phyloP scores from a whole-genome alignment of 331 rosid species.

The Prunus yedoensis region DNA sequence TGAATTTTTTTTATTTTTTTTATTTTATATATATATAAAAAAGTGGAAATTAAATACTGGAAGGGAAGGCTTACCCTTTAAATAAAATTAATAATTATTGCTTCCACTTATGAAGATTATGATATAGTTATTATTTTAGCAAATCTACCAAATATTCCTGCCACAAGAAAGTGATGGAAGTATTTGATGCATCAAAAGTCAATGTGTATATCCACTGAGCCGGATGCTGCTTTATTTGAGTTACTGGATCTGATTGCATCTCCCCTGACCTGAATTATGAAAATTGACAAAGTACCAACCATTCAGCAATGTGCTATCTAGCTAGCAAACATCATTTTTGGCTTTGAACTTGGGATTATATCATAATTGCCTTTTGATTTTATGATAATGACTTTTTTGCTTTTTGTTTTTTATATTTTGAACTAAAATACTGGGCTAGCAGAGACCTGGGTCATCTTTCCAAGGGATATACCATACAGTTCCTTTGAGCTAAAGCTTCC shows the following conservation, averaged over 20 bases:
- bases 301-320: not conserved
- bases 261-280: not conserved
- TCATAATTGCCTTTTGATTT: too few relatives aligned
- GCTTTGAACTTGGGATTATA: conserved; percentile 2
- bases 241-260: conserved; percentile 8
- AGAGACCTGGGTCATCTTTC: too few relatives aligned
- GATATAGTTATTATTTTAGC: conserved; percentile 4
- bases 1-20: too few relatives aligned
- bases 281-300: not conserved
- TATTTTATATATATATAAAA: too few relatives aligned
- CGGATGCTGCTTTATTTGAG: conserved; percentile 6
- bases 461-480: too few relatives aligned
- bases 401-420: too few relatives aligned
- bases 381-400: too few relatives aligned
- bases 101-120: conserved; percentile 38
- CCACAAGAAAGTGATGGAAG: conserved; percentile 13
- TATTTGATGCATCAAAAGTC: conserved; percentile 13
- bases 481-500: too few relatives aligned
- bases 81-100: conserved; percentile 17
- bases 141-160: conserved; percentile 24
- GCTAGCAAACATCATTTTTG: not conserved
- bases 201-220: conserved; percentile 9
- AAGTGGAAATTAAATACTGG: too few relatives aligned
- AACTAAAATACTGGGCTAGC: too few relatives aligned
- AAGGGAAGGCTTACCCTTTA: not conserved